Percentiles rank a stretch among this genome's conserved stretches.
Evolutionary conservation across 2,329 filamentous ascomycete genomes (phyloP).

Genomic region (Venturia pyrina): DNA sequence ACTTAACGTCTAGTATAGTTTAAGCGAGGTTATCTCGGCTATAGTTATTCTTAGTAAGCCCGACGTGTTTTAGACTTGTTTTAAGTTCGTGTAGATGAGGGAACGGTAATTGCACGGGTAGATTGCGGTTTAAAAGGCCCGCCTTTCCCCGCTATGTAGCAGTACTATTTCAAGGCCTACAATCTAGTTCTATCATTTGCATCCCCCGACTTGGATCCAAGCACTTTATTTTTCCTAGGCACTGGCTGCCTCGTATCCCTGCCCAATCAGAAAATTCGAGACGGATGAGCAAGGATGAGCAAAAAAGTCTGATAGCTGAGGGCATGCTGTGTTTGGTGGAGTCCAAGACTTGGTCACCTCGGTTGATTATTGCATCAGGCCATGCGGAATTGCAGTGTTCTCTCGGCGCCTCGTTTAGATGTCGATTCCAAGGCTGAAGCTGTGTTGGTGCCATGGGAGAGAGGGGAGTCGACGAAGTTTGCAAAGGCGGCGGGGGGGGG

Average conservation of each 20-base stretch:
- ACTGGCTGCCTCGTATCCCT: neutral
- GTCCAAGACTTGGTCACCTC: neutral
- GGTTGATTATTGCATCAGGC: neutral
- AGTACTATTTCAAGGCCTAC: neutral
- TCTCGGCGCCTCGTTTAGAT: neutral
- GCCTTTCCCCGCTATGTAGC: too few relatives aligned
- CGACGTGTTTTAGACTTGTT: too few relatives aligned
- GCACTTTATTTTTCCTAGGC: neutral
- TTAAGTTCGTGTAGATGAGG: too few relatives aligned
- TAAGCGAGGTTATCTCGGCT: too few relatives aligned
- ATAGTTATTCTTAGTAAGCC: too few relatives aligned
- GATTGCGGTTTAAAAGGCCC: too few relatives aligned
- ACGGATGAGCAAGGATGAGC: neutral
- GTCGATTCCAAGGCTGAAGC: neutral
- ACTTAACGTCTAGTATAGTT: too few relatives aligned
- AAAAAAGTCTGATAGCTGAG: neutral
- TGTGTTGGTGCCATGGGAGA: neutral
- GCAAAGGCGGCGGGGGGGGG: too few relatives aligned
- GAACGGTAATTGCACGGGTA: too few relatives aligned
- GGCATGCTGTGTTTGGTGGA: neutral
- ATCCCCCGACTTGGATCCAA: neutral
- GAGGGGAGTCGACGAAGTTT: too few relatives aligned
- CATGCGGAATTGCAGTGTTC: neutral
- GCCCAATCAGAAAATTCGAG: conserved; percentile 3
- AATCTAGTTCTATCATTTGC: too few relatives aligned